phyloP scores from a whole-genome alignment of 2,329 filamentous ascomycete genomes.

The Cladosporium sp. region DNA sequence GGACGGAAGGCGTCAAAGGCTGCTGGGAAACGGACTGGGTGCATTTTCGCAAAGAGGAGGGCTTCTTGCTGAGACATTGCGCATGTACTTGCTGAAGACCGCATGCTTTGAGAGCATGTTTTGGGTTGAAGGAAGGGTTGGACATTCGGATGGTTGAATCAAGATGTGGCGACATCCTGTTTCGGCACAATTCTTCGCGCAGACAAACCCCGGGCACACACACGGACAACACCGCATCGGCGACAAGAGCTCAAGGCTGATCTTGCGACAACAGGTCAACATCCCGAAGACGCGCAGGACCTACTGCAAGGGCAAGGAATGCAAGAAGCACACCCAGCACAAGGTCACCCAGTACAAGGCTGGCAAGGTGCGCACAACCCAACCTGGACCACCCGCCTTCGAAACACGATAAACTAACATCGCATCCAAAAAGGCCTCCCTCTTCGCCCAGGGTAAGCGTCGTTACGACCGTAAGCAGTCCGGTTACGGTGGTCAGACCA shows the following conservation, averaged over 20 bases:
- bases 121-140: constrained; percentile 4
- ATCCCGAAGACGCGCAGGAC: constrained; percentile 97
- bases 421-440: constrained; percentile 63
- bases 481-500: constrained; percentile 99
- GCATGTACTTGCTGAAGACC: constrained; percentile 1
- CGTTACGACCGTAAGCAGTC: constrained; percentile 99
- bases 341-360: constrained; percentile 97
- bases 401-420: constrained; percentile 14
- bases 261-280: constrained; percentile 68
- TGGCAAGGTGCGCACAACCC: constrained; percentile 63
- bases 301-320: constrained; percentile 96
- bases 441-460: constrained; percentile 98
- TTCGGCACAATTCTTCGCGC: constrained; percentile 14
- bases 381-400: background rate
- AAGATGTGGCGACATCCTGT: constrained; percentile 9
- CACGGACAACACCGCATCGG: constrained; percentile 2
- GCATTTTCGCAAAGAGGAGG: constrained; percentile 1
- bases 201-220: no score
- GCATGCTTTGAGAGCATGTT: background rate
- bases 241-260: constrained; percentile 8
- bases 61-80: background rate
- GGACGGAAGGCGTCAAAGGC: background rate
- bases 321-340: constrained; percentile 74
- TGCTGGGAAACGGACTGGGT: background rate
- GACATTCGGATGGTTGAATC: constrained; percentile 13